These are phyloP conservation scores for Fusarium fracticaudum DNA, from an alignment of 2,329 filamentous ascomycete genomes.

Conservation along the genomic window DNA sequence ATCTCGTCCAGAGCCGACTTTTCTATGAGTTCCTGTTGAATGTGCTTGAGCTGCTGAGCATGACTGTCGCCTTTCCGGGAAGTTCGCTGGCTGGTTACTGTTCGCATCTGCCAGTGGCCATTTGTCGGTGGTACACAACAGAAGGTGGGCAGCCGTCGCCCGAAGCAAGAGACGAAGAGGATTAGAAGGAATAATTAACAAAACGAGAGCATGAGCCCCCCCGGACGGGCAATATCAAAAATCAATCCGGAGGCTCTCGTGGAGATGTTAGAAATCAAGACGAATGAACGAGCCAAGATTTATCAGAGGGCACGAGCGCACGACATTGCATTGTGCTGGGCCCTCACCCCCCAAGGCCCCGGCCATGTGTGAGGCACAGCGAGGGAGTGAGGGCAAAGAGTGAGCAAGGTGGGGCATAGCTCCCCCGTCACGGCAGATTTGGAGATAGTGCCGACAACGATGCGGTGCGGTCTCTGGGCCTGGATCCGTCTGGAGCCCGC, in stretches of 20 bases:
- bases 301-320: slow-evolving; percentile 45
- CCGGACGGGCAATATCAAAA: slow-evolving; percentile 38
- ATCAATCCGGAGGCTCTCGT: slow-evolving; percentile 41
- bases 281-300: slow-evolving; percentile 44
- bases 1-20: slow-evolving; percentile 41
- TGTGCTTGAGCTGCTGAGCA: slow-evolving; percentile 38
- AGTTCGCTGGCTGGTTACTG: slow-evolving; percentile 35
- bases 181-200: slow-evolving; percentile 30
- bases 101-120: slow-evolving; percentile 37
- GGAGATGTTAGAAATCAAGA: slow-evolving; percentile 41
- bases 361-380: slow-evolving; percentile 42
- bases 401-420: slow-evolving; percentile 42
- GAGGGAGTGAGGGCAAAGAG: slow-evolving; percentile 41
- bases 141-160: slow-evolving; percentile 37
- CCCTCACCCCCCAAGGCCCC: slow-evolving; percentile 40
- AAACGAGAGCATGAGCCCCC: slow-evolving; percentile 26
- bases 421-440: slow-evolving; percentile 44
- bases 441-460: slow-evolving; percentile 45
- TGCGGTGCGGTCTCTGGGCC: slow-evolving; percentile 35
- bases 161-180: slow-evolving; percentile 28
- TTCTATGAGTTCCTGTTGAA: slow-evolving; percentile 40
- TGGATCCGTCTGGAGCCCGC: slow-evolving; percentile 36
- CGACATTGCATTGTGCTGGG: slow-evolving; percentile 45
- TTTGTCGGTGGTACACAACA: slow-evolving; percentile 37
- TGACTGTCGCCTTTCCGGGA: slow-evolving; percentile 34